Evolutionary conservation across 768 basidiomycete genomes (phyloP), one percentile per base, ranked within the genome.

Genomic region (Lyophyllum semitale): DNA sequence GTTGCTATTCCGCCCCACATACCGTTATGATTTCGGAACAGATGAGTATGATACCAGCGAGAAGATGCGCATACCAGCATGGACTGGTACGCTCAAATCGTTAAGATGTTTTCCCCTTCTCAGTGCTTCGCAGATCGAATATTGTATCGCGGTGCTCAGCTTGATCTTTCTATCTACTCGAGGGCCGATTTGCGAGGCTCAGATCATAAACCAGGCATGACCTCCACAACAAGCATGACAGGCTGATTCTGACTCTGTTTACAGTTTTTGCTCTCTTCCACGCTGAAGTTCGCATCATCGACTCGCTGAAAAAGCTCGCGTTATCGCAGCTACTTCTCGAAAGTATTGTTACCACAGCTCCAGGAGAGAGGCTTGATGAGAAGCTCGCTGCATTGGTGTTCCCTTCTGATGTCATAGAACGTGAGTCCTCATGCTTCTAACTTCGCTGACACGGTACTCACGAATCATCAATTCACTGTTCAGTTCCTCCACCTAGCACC

Each of bases 41-140:
- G 89, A 97, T 58, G 78, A 79, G 45, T 99, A 98, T 68, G 97
- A 99, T 69, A 90, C 93, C 13, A 91, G 93, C 66, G 97, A 98
- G 72, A 99, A 98, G 76, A 84, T 88, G 82, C 84, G 97, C 23
- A 89, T 97, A 66, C 97, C 97, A 5, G 93, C 96, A 17, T 98
- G 95, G 95, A 98, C 96, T 63, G 94, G 94, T 94, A 53, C 55
- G 81, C 59, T 35, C 49, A 35, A 27, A 26, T 32, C 1, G 23
- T 13, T 26, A 38, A 30, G 23, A 37, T 12, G 12, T 17, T 26
- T 22, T 32, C 26, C 15, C 23, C n/a, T 45, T 13, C 18, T 69
- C 51, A 63, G n/a, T 13, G 41, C 48, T 51, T 35, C 35, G 41
- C 64, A 94, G 97, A 99, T 76, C 91, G 97, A n/a, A 85, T 99